Conservation (phyloP, 352 stramenopile genomes). For the Thalassiosira allenii region DNA sequence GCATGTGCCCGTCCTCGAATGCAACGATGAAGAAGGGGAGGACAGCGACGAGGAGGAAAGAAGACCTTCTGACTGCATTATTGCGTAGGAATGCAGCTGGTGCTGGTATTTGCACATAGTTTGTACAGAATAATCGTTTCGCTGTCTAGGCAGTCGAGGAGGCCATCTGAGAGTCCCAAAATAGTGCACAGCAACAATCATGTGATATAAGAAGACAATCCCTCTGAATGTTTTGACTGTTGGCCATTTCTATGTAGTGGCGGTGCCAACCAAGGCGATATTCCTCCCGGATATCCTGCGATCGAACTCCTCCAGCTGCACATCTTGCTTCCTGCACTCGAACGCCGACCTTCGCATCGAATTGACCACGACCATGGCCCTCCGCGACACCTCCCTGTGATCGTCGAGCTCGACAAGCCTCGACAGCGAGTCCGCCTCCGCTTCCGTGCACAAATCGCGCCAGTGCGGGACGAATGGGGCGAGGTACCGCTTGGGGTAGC, state of each 20-base stretch:
- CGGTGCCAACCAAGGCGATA: slow-evolving; percentile 29
- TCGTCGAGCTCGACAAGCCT: slow-evolving; percentile 42
- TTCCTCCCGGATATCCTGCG: slow-evolving; percentile 34
- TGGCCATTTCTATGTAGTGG: too few relatives aligned
- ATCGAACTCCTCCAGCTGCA: slow-evolving; percentile 34
- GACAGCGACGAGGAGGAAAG: too few relatives aligned
- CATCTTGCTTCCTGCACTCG: slow-evolving; percentile 2
- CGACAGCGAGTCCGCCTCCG: slow-evolving; percentile 26
- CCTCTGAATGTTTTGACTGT: too few relatives aligned
- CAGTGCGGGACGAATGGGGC: slow-evolving; percentile 32
- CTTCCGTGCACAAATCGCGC: slow-evolving; percentile 25
- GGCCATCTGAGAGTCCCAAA: too few relatives aligned
- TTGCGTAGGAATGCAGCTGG: too few relatives aligned
- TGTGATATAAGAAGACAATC: too few relatives aligned
- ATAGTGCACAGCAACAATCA: too few relatives aligned
- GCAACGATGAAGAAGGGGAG: too few relatives aligned
- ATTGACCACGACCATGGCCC: slow-evolving; percentile 43
- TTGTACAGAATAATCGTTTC: too few relatives aligned
- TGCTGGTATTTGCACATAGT: too few relatives aligned
- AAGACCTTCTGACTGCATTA: too few relatives aligned
- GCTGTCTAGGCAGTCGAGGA: too few relatives aligned
- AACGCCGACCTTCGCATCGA: slow-evolving; percentile 35
- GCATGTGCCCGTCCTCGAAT: slow-evolving; percentile 13
- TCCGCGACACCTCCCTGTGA: slow-evolving; percentile 16
- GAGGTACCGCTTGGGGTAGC: slow-evolving; percentile 56